A percentile compares a stretch with the other conserved stretches of the same genome.
Conservation (phyloP, 768 basidiomycete genomes). For the Leccinum incarnatum region DNA sequence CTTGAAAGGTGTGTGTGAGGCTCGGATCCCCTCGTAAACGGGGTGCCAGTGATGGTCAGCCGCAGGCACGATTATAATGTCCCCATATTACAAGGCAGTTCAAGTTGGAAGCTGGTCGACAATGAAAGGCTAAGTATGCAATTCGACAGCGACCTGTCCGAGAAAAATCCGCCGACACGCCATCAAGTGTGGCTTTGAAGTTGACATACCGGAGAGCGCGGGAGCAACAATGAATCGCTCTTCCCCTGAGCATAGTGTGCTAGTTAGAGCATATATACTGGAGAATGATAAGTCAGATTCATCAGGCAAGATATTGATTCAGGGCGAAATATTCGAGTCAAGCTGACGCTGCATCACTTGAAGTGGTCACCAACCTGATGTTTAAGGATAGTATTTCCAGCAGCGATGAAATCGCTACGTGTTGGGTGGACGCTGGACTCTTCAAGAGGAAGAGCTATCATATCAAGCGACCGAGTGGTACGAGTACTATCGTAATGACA, state of each 20-base stretch:
- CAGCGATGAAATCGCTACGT: background rate
- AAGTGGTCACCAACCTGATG: background rate
- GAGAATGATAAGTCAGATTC: background rate
- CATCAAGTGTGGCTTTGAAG: background rate
- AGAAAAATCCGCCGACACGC: background rate
- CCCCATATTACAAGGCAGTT: background rate
- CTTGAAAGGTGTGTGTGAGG: background rate
- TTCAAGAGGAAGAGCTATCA: background rate
- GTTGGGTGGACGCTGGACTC: background rate
- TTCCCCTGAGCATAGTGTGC: too few relatives aligned
- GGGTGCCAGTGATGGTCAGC: constrained; percentile 4
- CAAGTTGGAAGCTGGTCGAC: background rate
- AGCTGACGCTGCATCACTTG: background rate
- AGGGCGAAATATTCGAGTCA: background rate
- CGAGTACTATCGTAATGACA: too few relatives aligned
- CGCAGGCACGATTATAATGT: constrained; percentile 11
- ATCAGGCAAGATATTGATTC: background rate
- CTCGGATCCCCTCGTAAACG: background rate
- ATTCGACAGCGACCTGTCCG: background rate
- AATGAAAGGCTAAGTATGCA: background rate
- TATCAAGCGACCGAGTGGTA: background rate
- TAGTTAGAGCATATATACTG: background rate
- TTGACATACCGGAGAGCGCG: background rate
- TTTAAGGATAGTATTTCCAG: background rate
- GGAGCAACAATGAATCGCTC: background rate